phyloP scores from a whole-genome alignment of 2,329 filamentous ascomycete species.

The Byssochlamys sp. region DNA sequence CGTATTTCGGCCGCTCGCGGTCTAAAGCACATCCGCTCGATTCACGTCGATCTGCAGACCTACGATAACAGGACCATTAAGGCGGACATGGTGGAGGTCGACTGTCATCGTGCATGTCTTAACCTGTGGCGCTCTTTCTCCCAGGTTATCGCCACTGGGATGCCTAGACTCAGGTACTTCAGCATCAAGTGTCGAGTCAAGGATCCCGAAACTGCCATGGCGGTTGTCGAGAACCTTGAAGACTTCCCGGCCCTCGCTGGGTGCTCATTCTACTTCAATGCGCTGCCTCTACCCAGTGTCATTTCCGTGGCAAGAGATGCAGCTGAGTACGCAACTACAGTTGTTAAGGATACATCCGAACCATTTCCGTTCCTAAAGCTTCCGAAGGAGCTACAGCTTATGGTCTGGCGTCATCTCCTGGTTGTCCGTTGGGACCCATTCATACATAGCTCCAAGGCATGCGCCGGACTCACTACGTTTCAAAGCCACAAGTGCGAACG shows the following conservation, averaged over 20 bases:
- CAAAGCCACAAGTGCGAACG: conserved; percentile 9
- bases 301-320: conserved; percentile 8
- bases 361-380: conserved; percentile 15
- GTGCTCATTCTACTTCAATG: conserved; percentile 14
- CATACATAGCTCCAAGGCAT: conserved; percentile 4
- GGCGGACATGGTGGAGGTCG: not conserved
- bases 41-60: conserved; percentile 14
- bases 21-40: conserved; percentile 6
- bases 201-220: conserved; percentile 9
- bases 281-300: conserved; percentile 6
- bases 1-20: conserved; percentile 6
- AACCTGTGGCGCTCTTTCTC: conserved; percentile 15
- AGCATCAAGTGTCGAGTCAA: conserved; percentile 16
- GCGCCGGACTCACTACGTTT: conserved; percentile 7
- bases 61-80: conserved; percentile 13
- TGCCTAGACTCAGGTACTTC: conserved; percentile 12
- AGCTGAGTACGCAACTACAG: conserved; percentile 10
- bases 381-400: conserved; percentile 19
- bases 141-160: conserved; percentile 1
- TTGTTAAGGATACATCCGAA: conserved; percentile 1
- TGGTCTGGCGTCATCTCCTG: conserved; percentile 13
- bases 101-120: conserved; percentile 8
- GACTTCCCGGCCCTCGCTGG: conserved; percentile 12
- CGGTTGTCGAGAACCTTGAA: conserved; percentile 10
- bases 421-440: conserved; percentile 8